These are phyloP conservation scores for Chrysosporium keratinophilum DNA, from an alignment of 2,329 filamentous ascomycete species.

Conservation along the genomic window DNA sequence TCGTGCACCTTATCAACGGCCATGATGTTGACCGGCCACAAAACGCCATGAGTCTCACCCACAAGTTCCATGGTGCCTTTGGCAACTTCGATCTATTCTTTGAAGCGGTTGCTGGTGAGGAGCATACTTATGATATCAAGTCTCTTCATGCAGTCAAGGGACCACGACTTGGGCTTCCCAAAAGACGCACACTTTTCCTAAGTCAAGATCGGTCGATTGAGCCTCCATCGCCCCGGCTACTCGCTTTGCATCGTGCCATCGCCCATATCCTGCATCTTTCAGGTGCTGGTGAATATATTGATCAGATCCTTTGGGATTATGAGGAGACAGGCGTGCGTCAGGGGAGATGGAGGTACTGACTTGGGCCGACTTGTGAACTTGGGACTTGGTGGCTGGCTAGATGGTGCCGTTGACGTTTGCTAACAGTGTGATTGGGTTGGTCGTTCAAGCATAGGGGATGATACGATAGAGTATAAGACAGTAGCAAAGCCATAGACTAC, in stretches of 20 bases:
- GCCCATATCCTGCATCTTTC: conserved; percentile 3
- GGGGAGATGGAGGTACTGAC: conserved; percentile 10
- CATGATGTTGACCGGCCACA: conserved; percentile 23
- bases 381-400: conserved; percentile 7
- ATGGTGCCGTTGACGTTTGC: conserved; percentile 3
- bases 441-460: not conserved
- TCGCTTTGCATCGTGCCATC: conserved; percentile 9
- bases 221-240: conserved; percentile 2
- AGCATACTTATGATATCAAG: conserved; percentile 20
- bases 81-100: conserved; percentile 23
- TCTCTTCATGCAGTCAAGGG: conserved; percentile 16
- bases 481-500: too few species aligned
- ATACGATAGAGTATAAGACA: too few species aligned
- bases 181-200: conserved; percentile 24
- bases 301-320: conserved; percentile 19
- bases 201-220: conserved; percentile 23
- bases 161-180: conserved; percentile 12
- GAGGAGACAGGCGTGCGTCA: conserved; percentile 6
- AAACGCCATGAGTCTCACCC: conserved; percentile 12
- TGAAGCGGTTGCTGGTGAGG: conserved; percentile 19
- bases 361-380: conserved; percentile 6
- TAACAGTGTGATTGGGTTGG: not conserved
- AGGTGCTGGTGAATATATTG: conserved; percentile 16
- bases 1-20: conserved; percentile 31
- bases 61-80: conserved; percentile 1